phyloP scores from a whole-genome alignment of 805 yeast genomes.

The Lachancea cidri region DNA sequence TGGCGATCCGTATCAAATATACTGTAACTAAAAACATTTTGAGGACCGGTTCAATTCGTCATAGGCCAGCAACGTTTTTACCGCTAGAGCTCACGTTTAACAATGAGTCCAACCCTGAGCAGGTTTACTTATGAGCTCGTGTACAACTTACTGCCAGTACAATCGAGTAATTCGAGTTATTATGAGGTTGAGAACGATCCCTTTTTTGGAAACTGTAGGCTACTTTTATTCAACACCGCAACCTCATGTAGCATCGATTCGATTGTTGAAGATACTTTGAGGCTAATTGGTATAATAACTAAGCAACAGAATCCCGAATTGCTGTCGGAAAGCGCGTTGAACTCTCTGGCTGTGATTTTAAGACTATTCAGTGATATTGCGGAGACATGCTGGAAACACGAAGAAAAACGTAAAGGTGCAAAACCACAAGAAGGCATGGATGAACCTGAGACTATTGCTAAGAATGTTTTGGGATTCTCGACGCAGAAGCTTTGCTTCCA shows the following conservation, averaged over 20 bases:
- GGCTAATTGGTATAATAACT: conserved; percentile 6
- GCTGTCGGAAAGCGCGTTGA: conserved; percentile 12
- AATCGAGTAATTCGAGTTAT: conserved; percentile 4
- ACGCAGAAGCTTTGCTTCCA: conserved; percentile 33
- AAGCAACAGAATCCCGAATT: conserved; percentile 3
- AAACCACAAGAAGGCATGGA: conserved; percentile 10
- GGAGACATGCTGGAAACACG: conserved; percentile 38
- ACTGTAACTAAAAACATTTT: neutral
- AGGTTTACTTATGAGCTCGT: conserved; percentile 8
- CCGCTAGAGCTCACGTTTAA: neutral
- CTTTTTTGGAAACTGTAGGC: conserved; percentile 10
- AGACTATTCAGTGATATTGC: conserved; percentile 38
- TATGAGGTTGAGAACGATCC: conserved; percentile 17
- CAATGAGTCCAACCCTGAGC: conserved; percentile 3
- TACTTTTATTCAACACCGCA: conserved; percentile 12
- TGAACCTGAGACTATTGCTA: conserved; percentile 17
- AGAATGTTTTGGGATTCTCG: conserved; percentile 30
- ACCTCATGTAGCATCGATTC: conserved; percentile 10
- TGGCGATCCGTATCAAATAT: neutral
- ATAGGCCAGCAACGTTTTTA: neutral
- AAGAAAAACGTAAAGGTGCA: conserved; percentile 17
- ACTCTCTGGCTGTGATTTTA: conserved; percentile 34
- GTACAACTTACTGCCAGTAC: conserved; percentile 9
- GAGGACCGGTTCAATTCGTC: neutral
- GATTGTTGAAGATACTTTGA: conserved; percentile 11